Evolutionary conservation across 306 rosid genomes (phyloP).

Genomic region (Abrus precatorius): DNA sequence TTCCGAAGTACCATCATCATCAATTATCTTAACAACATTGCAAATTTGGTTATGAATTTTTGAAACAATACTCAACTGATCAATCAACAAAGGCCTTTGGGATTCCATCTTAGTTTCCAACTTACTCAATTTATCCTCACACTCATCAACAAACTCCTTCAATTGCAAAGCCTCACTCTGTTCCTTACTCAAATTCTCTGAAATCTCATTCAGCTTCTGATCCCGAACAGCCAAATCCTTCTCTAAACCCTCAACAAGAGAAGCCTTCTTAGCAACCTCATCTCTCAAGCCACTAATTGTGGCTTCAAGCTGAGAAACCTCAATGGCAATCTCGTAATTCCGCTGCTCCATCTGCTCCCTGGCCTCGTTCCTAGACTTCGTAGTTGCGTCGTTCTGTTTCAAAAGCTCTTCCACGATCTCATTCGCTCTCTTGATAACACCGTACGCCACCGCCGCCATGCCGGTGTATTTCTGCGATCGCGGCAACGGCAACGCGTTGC

Average conservation of each 20-base stretch:
- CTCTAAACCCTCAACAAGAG: slow-evolving; percentile 72
- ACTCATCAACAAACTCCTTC: slow-evolving; percentile 71
- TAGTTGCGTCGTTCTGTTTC: slow-evolving; percentile 73
- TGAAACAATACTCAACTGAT: slow-evolving; percentile 81
- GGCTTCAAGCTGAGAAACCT: slow-evolving; percentile 96
- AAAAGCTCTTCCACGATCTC: slow-evolving; percentile 94
- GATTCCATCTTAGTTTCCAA: slow-evolving; percentile 66
- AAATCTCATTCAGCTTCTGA: slow-evolving; percentile 61
- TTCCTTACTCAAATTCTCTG: slow-evolving; percentile 60
- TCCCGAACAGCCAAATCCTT: slow-evolving; percentile 67
- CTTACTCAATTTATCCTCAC: slow-evolving; percentile 70
- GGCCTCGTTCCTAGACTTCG: slow-evolving; percentile 80
- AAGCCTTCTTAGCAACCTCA: slow-evolving; percentile 70
- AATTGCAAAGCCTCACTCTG: slow-evolving; percentile 66
- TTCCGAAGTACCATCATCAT: slow-evolving; percentile 65
- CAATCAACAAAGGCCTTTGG: slow-evolving; percentile 77
- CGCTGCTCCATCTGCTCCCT: slow-evolving; percentile 96
- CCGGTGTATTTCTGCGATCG: slow-evolving; percentile 85
- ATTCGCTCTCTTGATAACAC: slow-evolving; percentile 88
- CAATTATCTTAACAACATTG: slow-evolving; percentile 66
- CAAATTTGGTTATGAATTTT: slow-evolving; percentile 82
- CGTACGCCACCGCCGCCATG: slow-evolving; percentile 78
- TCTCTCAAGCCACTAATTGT: slow-evolving; percentile 81
- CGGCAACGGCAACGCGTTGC: slow-evolving; percentile 65
- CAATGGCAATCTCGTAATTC: slow-evolving; percentile 96